Evolutionary conservation across 768 basidiomycete genomes (phyloP).

Genomic region (Termitomyces sp.): DNA sequence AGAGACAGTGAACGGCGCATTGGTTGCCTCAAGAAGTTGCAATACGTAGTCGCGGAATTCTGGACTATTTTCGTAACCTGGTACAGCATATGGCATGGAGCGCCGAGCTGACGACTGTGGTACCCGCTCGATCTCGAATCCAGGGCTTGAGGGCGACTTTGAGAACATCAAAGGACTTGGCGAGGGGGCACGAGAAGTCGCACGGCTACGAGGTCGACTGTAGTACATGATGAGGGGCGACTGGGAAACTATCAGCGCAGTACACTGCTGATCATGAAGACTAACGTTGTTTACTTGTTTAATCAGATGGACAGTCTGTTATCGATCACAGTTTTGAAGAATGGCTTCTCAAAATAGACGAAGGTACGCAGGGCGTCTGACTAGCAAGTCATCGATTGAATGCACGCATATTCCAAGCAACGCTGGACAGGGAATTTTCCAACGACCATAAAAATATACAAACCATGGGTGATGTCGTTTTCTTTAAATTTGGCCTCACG

Average conservation of each 20-base stretch:
- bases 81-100: no score
- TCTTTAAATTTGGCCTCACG: no score
- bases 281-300: conserved; percentile 8
- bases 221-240: conserved; percentile 2
- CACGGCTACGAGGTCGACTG: conserved; percentile 11
- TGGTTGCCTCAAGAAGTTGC: conserved; percentile 51
- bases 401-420: background rate
- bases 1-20: conserved; percentile 56
- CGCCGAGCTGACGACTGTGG: conserved; percentile 20
- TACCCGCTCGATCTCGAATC: conserved; percentile 65
- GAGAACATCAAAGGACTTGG: no score
- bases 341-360: background rate
- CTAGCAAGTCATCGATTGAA: background rate
- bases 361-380: background rate
- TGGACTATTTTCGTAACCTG: conserved; percentile 30
- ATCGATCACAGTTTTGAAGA: conserved; percentile 2
- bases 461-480: no score
- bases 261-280: background rate
- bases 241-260: background rate
- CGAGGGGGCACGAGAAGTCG: conserved; percentile 15
- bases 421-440: no score
- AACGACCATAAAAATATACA: no score
- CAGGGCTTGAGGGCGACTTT: conserved; percentile 16
- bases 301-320: background rate
- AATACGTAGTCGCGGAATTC: conserved; percentile 51